Conservation (phyloP, 2,329 filamentous ascomycete genomes). For the Sclerotinia borealis region DNA sequence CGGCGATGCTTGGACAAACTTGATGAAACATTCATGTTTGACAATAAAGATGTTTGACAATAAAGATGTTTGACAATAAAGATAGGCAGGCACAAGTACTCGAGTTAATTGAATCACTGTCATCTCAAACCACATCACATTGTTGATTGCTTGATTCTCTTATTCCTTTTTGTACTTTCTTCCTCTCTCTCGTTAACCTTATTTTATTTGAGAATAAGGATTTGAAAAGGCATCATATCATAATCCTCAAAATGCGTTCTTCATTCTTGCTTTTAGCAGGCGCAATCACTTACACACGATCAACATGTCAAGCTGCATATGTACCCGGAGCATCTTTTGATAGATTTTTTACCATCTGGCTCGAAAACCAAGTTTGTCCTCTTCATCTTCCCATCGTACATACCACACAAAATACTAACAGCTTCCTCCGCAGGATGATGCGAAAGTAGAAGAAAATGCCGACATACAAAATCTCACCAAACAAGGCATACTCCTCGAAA, state of each 20-base stretch:
- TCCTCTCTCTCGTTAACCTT: not conserved
- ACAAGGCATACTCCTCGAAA: constrained; percentile 40
- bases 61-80: not conserved
- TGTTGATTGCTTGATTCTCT: not conserved
- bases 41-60: not conserved
- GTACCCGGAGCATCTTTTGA: constrained; percentile 49
- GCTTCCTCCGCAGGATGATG: constrained; percentile 36
- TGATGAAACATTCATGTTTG: not conserved
- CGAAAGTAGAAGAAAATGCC: constrained; percentile 36
- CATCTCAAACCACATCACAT: not conserved
- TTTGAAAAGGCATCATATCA: not conserved
- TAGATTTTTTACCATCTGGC: constrained; percentile 55
- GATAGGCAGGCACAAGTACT: not conserved
- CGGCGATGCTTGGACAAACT: not conserved
- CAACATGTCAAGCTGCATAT: not conserved
- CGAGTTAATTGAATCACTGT: not conserved
- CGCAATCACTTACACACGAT: not conserved
- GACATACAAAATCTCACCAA: constrained; percentile 38
- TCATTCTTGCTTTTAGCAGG: not conserved
- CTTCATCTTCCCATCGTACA: not conserved
- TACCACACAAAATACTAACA: not conserved
- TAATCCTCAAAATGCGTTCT: not conserved
- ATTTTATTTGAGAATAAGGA: not conserved
- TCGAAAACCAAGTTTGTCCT: constrained; percentile 48
- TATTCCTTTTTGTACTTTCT: not conserved